Evolutionary conservation across 352 stramenopile species (phyloP).

Genomic region (Achlya hypogyna): DNA sequence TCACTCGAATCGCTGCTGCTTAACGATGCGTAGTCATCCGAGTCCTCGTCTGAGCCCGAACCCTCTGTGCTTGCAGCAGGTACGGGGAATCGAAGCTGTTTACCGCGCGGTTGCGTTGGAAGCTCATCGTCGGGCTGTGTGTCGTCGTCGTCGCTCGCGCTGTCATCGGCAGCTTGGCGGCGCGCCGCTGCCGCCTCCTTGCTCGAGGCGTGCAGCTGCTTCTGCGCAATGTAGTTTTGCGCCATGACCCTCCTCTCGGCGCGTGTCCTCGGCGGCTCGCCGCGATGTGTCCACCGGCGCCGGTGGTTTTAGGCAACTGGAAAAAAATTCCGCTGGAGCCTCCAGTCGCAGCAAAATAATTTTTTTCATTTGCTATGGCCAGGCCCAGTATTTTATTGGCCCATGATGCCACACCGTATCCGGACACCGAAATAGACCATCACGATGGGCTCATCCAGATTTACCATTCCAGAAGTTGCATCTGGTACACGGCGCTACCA

Average conservation of each 20-base stretch:
- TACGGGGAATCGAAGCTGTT: conserved; percentile 11
- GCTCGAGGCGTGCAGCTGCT: conserved; percentile 4
- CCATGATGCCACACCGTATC: background rate
- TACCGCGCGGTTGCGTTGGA: conserved; percentile 11
- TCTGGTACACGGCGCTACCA: too few relatives aligned
- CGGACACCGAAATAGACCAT: background rate
- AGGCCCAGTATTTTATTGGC: background rate
- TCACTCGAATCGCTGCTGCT: conserved; percentile 20
- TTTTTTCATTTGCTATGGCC: background rate
- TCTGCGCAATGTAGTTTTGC: conserved; percentile 11
- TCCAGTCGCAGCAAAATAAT: background rate
- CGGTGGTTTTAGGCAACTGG: background rate
- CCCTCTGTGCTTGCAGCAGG: background rate
- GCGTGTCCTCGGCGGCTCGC: too few relatives aligned
- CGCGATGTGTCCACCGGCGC: background rate
- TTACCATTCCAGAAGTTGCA: too few relatives aligned
- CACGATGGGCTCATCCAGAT: too few relatives aligned
- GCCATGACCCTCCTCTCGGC: background rate
- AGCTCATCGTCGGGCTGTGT: background rate
- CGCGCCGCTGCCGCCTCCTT: conserved; percentile 10
- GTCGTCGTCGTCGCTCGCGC: background rate
- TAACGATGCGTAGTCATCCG: conserved; percentile 15
- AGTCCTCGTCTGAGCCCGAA: conserved; percentile 2
- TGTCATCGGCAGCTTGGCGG: conserved; percentile 15
- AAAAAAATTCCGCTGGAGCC: background rate